These are phyloP conservation scores for Punica granatum DNA, from an alignment of 345 rosid species.

Conservation along the genomic window DNA sequence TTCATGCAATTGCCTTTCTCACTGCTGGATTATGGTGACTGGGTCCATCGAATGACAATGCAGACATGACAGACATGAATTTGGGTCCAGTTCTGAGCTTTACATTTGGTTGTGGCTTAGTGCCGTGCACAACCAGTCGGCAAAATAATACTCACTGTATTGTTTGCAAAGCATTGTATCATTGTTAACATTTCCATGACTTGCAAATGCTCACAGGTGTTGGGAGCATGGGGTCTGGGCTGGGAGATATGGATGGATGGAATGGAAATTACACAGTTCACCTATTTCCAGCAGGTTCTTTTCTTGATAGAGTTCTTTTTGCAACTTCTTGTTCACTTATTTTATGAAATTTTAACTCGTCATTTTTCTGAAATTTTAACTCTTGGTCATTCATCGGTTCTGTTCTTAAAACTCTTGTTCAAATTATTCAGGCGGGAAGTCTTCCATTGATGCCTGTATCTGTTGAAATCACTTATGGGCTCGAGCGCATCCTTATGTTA, in stretches of 20 bases:
- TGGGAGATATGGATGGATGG: constrained; percentile 99
- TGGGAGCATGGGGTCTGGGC: constrained; percentile 99
- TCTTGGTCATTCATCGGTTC: background rate
- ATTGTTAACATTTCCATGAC: background rate
- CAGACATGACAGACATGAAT: background rate
- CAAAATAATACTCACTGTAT: background rate
- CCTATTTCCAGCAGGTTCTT: constrained; percentile 95
- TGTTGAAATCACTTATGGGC: constrained; percentile 97
- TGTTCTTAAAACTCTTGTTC: constrained; percentile 7
- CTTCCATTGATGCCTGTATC: constrained; percentile 83
- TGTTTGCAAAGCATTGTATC: background rate
- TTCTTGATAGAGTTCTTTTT: background rate
- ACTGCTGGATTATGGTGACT: constrained; percentile 2
- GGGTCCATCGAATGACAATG: background rate
- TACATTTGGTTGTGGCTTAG: background rate
- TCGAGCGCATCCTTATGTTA: constrained; percentile 93
- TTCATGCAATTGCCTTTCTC: background rate
- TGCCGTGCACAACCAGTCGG: background rate
- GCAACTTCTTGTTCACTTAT: background rate
- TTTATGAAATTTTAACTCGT: constrained; percentile 1
- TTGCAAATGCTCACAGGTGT: constrained; percentile 47
- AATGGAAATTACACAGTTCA: constrained; percentile 98
- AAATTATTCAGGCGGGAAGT: constrained; percentile 69
- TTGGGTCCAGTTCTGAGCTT: constrained; percentile 5
- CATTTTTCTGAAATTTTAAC: no score